Percentiles rank a stretch among this genome's conserved stretches.
phyloP scores from a whole-genome alignment of 1,284 basidiomycete genomes.

The Cryptococcus depauperatus region DNA sequence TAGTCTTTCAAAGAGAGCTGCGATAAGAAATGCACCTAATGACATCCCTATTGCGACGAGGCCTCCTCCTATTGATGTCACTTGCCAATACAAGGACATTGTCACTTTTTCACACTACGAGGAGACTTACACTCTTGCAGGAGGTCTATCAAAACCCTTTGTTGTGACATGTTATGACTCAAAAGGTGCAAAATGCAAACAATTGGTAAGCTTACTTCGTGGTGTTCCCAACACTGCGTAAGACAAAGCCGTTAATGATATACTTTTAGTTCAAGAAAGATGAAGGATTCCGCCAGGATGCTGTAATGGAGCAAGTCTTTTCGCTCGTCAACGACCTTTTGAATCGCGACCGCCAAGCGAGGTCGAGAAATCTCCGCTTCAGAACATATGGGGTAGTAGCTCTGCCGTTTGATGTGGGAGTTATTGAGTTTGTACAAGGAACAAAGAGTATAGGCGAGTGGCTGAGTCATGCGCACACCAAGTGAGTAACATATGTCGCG shows the following conservation, averaged over 20 bases:
- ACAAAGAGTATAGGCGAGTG: slow-evolving; percentile 62
- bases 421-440: slow-evolving; percentile 85
- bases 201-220: slow-evolving; percentile 58
- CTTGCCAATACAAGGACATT: slow-evolving; percentile 58
- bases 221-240: not conserved
- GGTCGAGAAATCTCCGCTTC: slow-evolving; percentile 62
- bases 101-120: slow-evolving; percentile 62
- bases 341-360: slow-evolving; percentile 62
- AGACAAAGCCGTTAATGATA: not conserved
- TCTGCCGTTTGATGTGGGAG: slow-evolving; percentile 67
- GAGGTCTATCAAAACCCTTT: slow-evolving; percentile 78
- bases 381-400: slow-evolving; percentile 86
- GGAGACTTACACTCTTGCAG: slow-evolving; percentile 57
- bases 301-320: slow-evolving; percentile 98
- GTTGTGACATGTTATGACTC: slow-evolving; percentile 64
- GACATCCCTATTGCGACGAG: slow-evolving; percentile 73
- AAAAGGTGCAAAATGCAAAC: slow-evolving; percentile 63
- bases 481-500: slow-evolving; percentile 46
- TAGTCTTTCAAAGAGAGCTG: slow-evolving; percentile 8
- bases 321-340: slow-evolving; percentile 78
- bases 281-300: slow-evolving; percentile 91
- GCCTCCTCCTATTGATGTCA: slow-evolving; percentile 62
- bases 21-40: slow-evolving; percentile 49
- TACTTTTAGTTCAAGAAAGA: slow-evolving; percentile 74
- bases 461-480: slow-evolving; percentile 56